Evolutionary conservation across 176 grass and related monocot genomes (phyloP).

Genomic region (Eragrostis curvula): DNA sequence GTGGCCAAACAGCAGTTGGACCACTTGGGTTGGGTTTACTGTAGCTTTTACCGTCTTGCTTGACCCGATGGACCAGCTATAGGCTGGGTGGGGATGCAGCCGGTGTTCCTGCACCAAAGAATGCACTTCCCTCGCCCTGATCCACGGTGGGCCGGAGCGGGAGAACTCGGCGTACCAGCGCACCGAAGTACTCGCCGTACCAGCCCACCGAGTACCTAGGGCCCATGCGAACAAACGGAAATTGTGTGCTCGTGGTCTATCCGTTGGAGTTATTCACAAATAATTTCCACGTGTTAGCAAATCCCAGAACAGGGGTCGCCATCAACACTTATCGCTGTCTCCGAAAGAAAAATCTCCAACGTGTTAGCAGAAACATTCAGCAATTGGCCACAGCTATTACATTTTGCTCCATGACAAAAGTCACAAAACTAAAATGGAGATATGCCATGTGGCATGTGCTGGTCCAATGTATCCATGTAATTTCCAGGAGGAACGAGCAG

Average conservation of each 20-base stretch:
- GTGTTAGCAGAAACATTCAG: neutral
- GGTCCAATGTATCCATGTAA: neutral
- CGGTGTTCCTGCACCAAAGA: conserved; percentile 11
- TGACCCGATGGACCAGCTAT: conserved; percentile 7
- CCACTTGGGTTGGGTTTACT: no score
- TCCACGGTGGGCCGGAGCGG: neutral
- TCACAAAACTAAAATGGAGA: neutral
- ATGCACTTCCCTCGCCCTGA: neutral
- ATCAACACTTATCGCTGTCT: conserved; percentile 12
- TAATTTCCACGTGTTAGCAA: conserved; percentile 15
- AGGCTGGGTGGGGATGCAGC: neutral
- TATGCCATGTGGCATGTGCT: neutral
- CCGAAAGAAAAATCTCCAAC: neutral
- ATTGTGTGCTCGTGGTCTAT: neutral
- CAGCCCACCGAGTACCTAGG: neutral
- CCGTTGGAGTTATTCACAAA: neutral
- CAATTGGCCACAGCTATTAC: neutral
- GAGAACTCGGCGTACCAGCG: neutral
- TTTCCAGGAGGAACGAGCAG: neutral
- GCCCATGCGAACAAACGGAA: neutral
- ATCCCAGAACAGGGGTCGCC: conserved; percentile 1
- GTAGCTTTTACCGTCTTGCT: neutral
- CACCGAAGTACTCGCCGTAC: no score
- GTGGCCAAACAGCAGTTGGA: neutral
- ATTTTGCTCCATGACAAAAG: neutral